Base-by-base conservation (phyloP, 345 rosid genomes). In the Lagerstroemia speciosa region DNA sequence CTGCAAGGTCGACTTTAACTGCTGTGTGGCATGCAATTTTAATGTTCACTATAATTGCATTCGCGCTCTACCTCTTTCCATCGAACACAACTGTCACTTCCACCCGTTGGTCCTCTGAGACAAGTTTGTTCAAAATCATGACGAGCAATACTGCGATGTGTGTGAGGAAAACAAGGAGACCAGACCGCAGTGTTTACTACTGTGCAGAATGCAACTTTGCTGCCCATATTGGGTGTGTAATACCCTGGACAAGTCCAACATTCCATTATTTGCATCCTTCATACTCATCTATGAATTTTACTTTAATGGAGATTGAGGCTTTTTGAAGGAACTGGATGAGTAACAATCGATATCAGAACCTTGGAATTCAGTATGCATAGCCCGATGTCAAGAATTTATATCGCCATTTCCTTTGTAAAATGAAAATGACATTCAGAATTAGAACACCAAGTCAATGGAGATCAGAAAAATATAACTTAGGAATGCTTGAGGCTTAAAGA, bases 161-260 rank as follows among this genome's bases (percentile, higher is more conserved):
- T 67, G n/a, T 50, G 70, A 67, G 70, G 70, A 11, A 15, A 50
- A 48, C 58, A 50, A 67, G 30, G 70, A 67, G 34, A 27, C 40
- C 31, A 3, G 41, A 67, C 16, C 22, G 20, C 10, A 43, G 61
- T 20, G 41, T n/a, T 17, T 67, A 20, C 52, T 53, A 53, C 32
- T 52, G 34, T 12, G 19, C 15, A 33, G 63, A 53, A 53, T 68
- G 48, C 63, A 24, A 50, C n/a, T 68, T 68, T 7, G 36, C 57
- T 55, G 71, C 48, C 26, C 70, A 48, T 27, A 1, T 67, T 8
- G 62, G 53, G 33, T 50, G 45, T 20, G 30, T 50, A 27, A 46
- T 67, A 16, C 57, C 71, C 46, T 5, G 16, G 63, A 48, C 32
- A 52, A 53, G 63, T 50, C 26, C 26, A n/a, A 9, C 55, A 6